Evolutionary conservation across 805 yeast species (phyloP), one percentile per base, ranked within the genome.

Genomic region (Priceomyces castillae): DNA sequence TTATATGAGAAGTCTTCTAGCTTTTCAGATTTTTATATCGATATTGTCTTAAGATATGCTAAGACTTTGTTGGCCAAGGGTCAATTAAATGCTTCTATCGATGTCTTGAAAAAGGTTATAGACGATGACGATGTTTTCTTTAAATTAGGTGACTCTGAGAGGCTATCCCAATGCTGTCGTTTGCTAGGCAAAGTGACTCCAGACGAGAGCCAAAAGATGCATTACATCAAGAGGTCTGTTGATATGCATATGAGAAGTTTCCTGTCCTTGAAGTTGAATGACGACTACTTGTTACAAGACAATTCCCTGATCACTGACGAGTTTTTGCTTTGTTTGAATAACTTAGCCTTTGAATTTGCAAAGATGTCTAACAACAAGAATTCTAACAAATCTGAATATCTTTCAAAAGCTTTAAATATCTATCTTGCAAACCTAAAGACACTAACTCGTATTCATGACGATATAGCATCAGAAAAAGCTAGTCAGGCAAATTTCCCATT

Each of bases 11-110:
- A 63, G 36, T 64, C 70, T 9, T 48, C 51, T 15, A 54, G 47
- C 10, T 67, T 69, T 47, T 57, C 73, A 25, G 69, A 71, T 52
- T 71, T 71, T 54, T 71, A 71, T 47, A 61, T 70, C 35, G 75
- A 71, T 48, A 67, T 71, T 28, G 65, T 69, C 25, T 54, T 69
- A 37, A 53, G 76, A 23, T 71, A 71, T 52, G 62, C 73, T 30
- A 61, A 59, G 42, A 66, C 75, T 14, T 52, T 71, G 28, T 56
- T 71, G 28, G 73, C 76, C 18, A 69, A 70, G 43, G 74, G 73
- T 23, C 54, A 65, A 46, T 51, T 62, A 20, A 56, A 61, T n/a
- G 50, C 56, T 2, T 57, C 73, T 2, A 50, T 67, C 16, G 41
- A 46, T 22, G 55, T 65, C 28, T 54, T 71, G 37, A 45, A 49